Percentiles rank a stretch among this genome's conserved stretches.
These are phyloP conservation scores for Forsythia suspensa DNA, from an alignment of 257 asterid genomes.

Conservation along the genomic window DNA sequence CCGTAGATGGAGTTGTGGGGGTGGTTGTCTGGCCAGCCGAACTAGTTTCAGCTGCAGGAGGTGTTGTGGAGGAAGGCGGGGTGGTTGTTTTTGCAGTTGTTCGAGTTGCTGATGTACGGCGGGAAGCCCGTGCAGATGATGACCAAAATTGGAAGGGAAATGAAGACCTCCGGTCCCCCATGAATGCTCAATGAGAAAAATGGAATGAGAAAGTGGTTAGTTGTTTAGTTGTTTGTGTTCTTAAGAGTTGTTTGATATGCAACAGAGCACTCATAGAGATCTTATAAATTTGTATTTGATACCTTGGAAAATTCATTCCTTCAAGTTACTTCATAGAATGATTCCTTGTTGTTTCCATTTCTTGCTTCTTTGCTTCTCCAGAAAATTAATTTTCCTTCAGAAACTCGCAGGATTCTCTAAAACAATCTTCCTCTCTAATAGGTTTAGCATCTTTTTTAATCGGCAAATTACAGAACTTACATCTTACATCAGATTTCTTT, in stretches of 20 bases:
- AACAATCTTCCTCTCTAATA: not conserved
- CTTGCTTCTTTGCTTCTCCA: constrained; percentile 25
- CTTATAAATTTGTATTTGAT: constrained; percentile 26
- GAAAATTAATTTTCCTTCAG: constrained; percentile 40
- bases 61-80: not conserved
- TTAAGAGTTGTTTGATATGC: constrained; percentile 17
- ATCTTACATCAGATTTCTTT: constrained; percentile 7
- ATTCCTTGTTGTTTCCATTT: constrained; percentile 14
- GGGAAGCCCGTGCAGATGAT: constrained; percentile 27
- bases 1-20: constrained; percentile 13
- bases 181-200: constrained; percentile 18
- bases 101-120: constrained; percentile 38
- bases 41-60: constrained; percentile 12
- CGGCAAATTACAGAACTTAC: not conserved
- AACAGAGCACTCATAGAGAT: constrained; percentile 11
- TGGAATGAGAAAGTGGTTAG: not conserved
- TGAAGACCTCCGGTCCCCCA: constrained; percentile 58
- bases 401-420: constrained; percentile 10
- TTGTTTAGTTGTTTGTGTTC: not conserved
- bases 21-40: not conserved
- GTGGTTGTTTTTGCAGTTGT: constrained; percentile 23
- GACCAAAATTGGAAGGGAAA: constrained; percentile 51
- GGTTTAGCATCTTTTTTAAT: constrained; percentile 20
- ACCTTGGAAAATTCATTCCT: not conserved
- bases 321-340: constrained; percentile 2